These are phyloP conservation scores for Blastobotrys malaysiensis DNA, from an alignment of 1,139 yeast genomes.

Conservation along the genomic window DNA sequence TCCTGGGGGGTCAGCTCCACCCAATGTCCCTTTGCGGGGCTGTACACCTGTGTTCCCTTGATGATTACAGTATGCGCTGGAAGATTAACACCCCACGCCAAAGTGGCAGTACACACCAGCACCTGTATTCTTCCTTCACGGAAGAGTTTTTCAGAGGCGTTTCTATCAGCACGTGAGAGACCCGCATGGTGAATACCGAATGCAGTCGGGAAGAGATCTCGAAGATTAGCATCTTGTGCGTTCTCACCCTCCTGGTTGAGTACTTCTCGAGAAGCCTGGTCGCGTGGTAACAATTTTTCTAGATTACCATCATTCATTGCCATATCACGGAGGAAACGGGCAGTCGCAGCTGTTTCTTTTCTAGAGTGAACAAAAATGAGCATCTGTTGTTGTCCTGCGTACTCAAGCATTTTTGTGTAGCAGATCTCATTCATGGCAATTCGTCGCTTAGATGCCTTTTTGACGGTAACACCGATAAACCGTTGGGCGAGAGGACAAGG, in stretches of 20 bases:
- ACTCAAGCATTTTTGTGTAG: conserved; percentile 71
- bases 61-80: conserved; percentile 96
- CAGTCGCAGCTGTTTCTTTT: conserved; percentile 84
- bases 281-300: conserved; percentile 44
- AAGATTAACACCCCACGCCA: conserved; percentile 98
- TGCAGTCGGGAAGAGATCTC: conserved; percentile 61
- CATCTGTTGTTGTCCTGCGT: conserved; percentile 63
- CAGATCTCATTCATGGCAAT: conserved; percentile 91
- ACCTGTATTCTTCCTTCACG: conserved; percentile 82
- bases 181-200: conserved; percentile 97
- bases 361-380: conserved; percentile 92
- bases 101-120: conserved; percentile 87
- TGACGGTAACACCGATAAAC: conserved; percentile 82
- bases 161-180: conserved; percentile 63
- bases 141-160: conserved; percentile 76
- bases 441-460: conserved; percentile 69
- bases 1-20: conserved; percentile 89
- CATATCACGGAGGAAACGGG: conserved; percentile 62
- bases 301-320: conserved; percentile 52
- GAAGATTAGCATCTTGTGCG: conserved; percentile 50
- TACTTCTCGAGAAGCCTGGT: conserved; percentile 59
- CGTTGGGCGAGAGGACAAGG: conserved; percentile 93
- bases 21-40: conserved; percentile 89
- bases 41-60: conserved; percentile 90
- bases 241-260: conserved; percentile 57